These are phyloP conservation scores for Dothistroma septosporum DNA, from an alignment of 2,329 filamentous ascomycete genomes.

Conservation along the genomic window DNA sequence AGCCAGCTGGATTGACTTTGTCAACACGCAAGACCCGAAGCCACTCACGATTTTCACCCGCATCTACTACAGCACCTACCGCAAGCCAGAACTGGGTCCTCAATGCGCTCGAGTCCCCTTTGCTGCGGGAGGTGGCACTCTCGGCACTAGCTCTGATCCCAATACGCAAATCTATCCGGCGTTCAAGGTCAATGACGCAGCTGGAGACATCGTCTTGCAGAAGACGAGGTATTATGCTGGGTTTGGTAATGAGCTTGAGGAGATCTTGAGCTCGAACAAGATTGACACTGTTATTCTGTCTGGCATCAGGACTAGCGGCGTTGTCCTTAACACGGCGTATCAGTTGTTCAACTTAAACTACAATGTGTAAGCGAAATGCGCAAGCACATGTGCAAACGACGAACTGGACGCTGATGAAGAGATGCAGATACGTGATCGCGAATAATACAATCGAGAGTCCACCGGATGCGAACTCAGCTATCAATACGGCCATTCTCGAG, in stretches of 20 bases:
- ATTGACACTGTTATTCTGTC: slow-evolving; percentile 44
- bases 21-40: slow-evolving; percentile 35
- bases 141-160: slow-evolving; percentile 30
- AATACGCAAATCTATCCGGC: slow-evolving; percentile 34
- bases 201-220: slow-evolving; percentile 37
- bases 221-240: slow-evolving; percentile 45
- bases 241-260: slow-evolving; percentile 39
- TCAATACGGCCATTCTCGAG: slow-evolving; percentile 30
- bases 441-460: slow-evolving; percentile 33
- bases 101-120: slow-evolving; percentile 32
- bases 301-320: slow-evolving; percentile 41
- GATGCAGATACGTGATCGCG: slow-evolving; percentile 28
- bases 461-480: slow-evolving; percentile 19
- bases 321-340: slow-evolving; percentile 43
- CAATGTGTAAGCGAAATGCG: slow-evolving; percentile 37
- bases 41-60: slow-evolving; percentile 41
- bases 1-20: slow-evolving; percentile 39
- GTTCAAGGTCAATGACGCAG: slow-evolving; percentile 33
- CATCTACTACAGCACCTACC: slow-evolving; percentile 36
- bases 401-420: slow-evolving; percentile 1
- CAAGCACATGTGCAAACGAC: neutral
- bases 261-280: slow-evolving; percentile 38
- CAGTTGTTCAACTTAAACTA: slow-evolving; percentile 44
- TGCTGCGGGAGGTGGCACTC: slow-evolving; percentile 29
- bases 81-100: slow-evolving; percentile 36